Evolutionary conservation across 2,329 filamentous ascomycete species (phyloP), one percentile per base, ranked within the genome.

Genomic region (Thielaviopsis ethacetica): DNA sequence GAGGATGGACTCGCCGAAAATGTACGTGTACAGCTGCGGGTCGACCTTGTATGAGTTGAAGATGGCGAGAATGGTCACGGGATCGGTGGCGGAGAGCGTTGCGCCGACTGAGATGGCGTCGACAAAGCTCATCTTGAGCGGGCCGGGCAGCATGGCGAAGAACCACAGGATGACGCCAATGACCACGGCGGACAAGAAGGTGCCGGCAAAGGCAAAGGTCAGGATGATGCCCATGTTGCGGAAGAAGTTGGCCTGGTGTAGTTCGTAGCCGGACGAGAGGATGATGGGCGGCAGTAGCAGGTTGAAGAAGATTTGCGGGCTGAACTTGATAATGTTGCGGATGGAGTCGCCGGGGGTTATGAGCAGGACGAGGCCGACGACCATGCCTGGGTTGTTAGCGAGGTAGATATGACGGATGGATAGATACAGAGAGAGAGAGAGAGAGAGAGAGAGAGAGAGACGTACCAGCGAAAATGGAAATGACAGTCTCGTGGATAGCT

Each of bases 21-120:
- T 98, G 69, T 98, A 84, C 30, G 93, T 98, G 73, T 98, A 98
- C 19, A 98, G 80, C 73, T 97, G 97, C 2, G 93, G 93, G 67
- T 98, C 93, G 66, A 98, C 93, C 73, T 97, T 97, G 80, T 97
- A 98, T 1, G 93, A 87, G 71, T 96, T 97, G 80, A 98, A 98
- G 65, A 98, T 98, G 69, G 93, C 93, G 58, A 98, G 77, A 66
- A 98, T 97, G 0, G 93, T 98, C 61, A 98, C 91, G 0, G 93
- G 93, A 68, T 98, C 93, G 1, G 93, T 98, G 61, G 93, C 93
- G 1, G 93, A 97, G 34, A 98, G 80, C 0, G 93, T 98, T 52
- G 93, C 93, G 66, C 93, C 93, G 51, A 98, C 89, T 0, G 91
- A 94, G 69, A 98, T 93, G 63, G 93, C 93, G 68, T 98, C 93